phyloP scores from a whole-genome alignment of 495 filamentous ascomycete genomes.

The Chaetomidium leptoderma region DNA sequence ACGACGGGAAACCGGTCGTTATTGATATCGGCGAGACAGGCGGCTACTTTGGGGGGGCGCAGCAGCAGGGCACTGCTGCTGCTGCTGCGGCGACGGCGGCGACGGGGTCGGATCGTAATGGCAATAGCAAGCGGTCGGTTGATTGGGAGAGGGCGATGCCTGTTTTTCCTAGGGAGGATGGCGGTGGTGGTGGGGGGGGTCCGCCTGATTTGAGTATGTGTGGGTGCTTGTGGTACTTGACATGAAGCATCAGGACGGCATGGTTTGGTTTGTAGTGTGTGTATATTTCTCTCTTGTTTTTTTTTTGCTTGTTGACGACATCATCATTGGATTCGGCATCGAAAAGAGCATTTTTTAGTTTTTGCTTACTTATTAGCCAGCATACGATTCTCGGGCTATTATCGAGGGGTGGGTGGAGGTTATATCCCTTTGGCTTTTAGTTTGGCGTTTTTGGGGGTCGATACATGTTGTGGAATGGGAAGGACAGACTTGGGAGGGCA shows the following conservation, averaged over 20 bases:
- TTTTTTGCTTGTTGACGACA: not conserved
- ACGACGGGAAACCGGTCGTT: conserved; percentile 42
- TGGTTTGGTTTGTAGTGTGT: too few species aligned
- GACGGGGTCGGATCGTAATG: too few species aligned
- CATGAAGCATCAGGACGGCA: conserved; percentile 8
- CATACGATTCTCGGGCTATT: not conserved
- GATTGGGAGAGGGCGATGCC: not conserved
- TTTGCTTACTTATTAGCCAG: too few species aligned
- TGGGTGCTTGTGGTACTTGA: conserved; percentile 31
- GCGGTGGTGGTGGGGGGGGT: not conserved
- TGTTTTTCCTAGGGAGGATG: not conserved
- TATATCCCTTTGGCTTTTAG: not conserved
- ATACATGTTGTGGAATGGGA: not conserved
- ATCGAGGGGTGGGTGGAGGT: not conserved
- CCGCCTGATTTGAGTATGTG: conserved; percentile 26
- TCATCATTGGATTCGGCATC: not conserved
- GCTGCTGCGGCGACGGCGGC: not conserved
- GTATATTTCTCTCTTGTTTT: not conserved
- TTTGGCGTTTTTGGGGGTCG: not conserved
- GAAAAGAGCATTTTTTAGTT: not conserved
- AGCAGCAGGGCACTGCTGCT: not conserved
- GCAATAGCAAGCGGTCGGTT: not conserved
- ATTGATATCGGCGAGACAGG: conserved; percentile 55
- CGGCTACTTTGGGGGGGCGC: not conserved
- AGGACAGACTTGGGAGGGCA: too few species aligned